Evolutionary conservation across 2,329 filamentous ascomycete species (phyloP).

Genomic region (Cordyceps sp.): DNA sequence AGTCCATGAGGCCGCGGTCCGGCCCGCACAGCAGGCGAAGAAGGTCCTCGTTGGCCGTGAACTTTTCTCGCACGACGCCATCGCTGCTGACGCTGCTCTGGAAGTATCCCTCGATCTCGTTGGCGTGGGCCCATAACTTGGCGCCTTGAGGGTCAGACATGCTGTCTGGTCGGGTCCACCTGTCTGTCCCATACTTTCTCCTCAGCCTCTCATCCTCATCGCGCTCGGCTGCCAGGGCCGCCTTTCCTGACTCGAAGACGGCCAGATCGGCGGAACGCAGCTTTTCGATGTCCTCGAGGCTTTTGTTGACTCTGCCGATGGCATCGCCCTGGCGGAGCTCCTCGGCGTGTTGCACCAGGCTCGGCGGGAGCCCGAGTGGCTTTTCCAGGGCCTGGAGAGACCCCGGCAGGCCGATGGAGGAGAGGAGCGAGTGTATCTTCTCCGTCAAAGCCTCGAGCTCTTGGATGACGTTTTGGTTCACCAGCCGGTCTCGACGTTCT

Average conservation of each 20-base stretch:
- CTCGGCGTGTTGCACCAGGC: slow-evolving; percentile 75
- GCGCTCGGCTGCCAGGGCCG: slow-evolving; percentile 61
- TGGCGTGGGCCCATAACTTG: slow-evolving; percentile 59
- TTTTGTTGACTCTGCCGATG: slow-evolving; percentile 56
- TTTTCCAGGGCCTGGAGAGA: slow-evolving; percentile 91
- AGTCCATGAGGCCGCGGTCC: slow-evolving; percentile 69
- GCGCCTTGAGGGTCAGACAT: slow-evolving; percentile 45
- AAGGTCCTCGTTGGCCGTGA: slow-evolving; percentile 56
- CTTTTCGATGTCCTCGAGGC: slow-evolving; percentile 79
- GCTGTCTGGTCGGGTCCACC: slow-evolving; percentile 61
- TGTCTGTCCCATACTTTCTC: slow-evolving; percentile 67
- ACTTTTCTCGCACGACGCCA: slow-evolving; percentile 55
- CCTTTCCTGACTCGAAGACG: slow-evolving; percentile 69
- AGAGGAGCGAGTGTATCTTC: slow-evolving; percentile 61
- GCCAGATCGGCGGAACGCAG: slow-evolving; percentile 65
- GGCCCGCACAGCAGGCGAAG: slow-evolving; percentile 63
- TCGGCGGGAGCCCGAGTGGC: slow-evolving; percentile 75
- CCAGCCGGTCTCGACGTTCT: slow-evolving; percentile 73
- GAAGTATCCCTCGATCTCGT: slow-evolving; percentile 78
- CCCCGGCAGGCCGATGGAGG: slow-evolving; percentile 75
- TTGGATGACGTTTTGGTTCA: slow-evolving; percentile 75
- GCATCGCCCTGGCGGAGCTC: slow-evolving; percentile 87
- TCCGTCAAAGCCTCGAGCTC: slow-evolving; percentile 71
- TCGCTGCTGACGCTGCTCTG: slow-evolving; percentile 42
- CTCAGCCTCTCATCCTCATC: slow-evolving; percentile 67